Evolutionary conservation across 768 basidiomycete species (phyloP), one percentile per base, ranked within the genome.

Genomic region (Tricholoma terreum): DNA sequence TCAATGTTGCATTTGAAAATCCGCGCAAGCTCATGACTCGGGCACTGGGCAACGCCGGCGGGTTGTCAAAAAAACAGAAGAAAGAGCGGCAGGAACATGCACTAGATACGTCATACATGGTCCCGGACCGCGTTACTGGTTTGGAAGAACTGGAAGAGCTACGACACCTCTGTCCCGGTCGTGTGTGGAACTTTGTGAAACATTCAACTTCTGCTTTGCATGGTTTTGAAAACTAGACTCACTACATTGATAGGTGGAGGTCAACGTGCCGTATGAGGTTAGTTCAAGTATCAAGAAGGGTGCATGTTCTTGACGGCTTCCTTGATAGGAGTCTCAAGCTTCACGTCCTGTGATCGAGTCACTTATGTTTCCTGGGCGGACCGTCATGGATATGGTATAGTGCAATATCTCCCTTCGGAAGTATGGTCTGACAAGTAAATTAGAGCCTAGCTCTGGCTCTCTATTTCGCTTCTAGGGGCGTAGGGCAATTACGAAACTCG

Each of bases 1-100:
- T 98, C 7, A 97, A 97, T 64, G 92, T 98, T 4, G 92, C 92
- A 1, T 98, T 98, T 62, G 94, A 98, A 68, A 97, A 97, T 65
- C 94, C 94, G n/a, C 83, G 92, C 6, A 89, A 90, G 65, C 72
- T 89, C 12, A 76, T 75, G 45, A 67, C 78, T 3, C 75, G 80
- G 58, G 58, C 73, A 19, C 76, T 78, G 49, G 79, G 80, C 11
- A 83, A 83, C 59, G 58, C 70, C 30, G 77, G 75, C 14, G 75
- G 75, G 0, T 63, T 77, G n/a, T 67, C 75, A 11, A 82, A 78
- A 60, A 77, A 69, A 65, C 74, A 79, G 58, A 76, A 72, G 66
- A 78, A 71, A 63, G 64, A 61, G 54, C 31, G 54, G 43, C 27
- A 31, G 14, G 55, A 49, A 54, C 43, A 66, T 59, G 36, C 59